Conservation (phyloP, 176 grass and related monocot species). For the Oryza glaberrima region DNA sequence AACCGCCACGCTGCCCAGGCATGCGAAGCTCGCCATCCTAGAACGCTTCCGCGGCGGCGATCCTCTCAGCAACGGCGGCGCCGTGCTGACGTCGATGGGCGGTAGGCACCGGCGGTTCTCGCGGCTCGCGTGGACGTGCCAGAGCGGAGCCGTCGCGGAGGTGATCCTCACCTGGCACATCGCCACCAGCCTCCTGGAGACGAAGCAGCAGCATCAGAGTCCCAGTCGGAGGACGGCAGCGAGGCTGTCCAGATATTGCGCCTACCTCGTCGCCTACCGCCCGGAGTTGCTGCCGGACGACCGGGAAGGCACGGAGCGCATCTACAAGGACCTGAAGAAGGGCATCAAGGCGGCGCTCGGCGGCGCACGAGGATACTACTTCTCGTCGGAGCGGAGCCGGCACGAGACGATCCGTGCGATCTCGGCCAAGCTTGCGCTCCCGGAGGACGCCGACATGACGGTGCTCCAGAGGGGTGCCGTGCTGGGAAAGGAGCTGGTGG, state of each 20-base stretch:
- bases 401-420: background rate
- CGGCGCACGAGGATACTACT: background rate
- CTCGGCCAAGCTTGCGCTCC: too few species aligned
- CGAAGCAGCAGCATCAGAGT: background rate
- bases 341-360: rapidly evolving
- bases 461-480: background rate
- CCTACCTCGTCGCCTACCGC: slow-evolving; percentile 1
- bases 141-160: slow-evolving; percentile 9
- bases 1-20: background rate
- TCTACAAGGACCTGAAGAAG: background rate
- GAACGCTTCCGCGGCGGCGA: background rate
- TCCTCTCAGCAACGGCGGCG: too few species aligned
- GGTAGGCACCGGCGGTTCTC: too few species aligned
- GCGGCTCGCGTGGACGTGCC: background rate
- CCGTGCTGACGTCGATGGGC: too few species aligned
- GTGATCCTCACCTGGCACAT: slow-evolving; percentile 31
- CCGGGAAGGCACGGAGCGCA: background rate
- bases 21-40: background rate
- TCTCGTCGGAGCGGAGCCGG: background rate
- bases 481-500: background rate
- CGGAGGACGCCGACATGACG: background rate
- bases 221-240: background rate
- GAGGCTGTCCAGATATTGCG: slow-evolving; percentile 16
- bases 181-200: slow-evolving; percentile 30
- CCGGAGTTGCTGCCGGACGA: slow-evolving; percentile 32